A percentile compares a stretch with the other conserved stretches of the same genome.
Conservation (phyloP, 1,139 yeast species). For the Hanseniaspora gamundiae region DNA sequence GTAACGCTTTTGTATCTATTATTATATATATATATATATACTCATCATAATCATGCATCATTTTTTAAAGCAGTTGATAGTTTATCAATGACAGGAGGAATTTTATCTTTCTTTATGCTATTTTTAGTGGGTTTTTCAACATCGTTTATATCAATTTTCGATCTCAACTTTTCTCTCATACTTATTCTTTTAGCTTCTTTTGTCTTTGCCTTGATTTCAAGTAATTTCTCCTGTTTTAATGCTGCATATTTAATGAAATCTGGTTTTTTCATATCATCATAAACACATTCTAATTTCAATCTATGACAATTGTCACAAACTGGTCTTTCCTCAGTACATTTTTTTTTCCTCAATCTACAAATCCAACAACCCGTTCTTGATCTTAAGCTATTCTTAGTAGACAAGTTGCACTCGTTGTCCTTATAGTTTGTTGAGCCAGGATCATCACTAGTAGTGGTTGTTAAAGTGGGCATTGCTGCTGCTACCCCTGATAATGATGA, state of each 20-base stretch:
- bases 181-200: slow-evolving; percentile 25
- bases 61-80: background rate
- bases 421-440: no score
- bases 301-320: slow-evolving; percentile 41
- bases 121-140: background rate
- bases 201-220: slow-evolving; percentile 33
- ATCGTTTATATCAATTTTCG: background rate
- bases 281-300: slow-evolving; percentile 40
- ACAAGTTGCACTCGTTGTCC: no score
- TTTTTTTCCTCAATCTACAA: slow-evolving; percentile 51
- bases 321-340: slow-evolving; percentile 53
- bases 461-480: no score
- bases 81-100: no score
- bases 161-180: slow-evolving; percentile 17
- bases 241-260: slow-evolving; percentile 37
- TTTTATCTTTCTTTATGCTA: background rate
- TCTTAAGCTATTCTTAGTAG: slow-evolving; percentile 26
- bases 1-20: no score
- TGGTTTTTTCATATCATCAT: slow-evolving; percentile 33
- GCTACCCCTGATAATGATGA: no score
- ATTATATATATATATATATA: no score
- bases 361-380: slow-evolving; percentile 61
- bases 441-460: no score
- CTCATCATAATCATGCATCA: background rate
- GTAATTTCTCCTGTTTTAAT: slow-evolving; percentile 33